Evolutionary conservation across 2,329 filamentous ascomycete species (phyloP), one percentile per base, ranked within the genome.

Genomic region (Aschersonia sp.): DNA sequence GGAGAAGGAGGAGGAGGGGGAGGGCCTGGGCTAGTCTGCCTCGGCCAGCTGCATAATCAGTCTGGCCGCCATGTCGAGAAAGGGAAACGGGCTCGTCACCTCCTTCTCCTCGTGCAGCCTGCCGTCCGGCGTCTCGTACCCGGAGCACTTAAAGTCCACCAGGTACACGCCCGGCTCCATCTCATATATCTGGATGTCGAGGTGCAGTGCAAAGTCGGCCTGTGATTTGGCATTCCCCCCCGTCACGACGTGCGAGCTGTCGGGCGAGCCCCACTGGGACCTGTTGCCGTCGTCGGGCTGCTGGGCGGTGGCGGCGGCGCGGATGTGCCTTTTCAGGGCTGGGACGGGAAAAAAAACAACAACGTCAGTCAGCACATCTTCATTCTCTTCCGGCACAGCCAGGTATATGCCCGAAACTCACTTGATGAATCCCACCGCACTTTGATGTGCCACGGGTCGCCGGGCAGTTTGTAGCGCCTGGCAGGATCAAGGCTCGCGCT

Each of bases 141-240:
- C 92, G 11, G 92, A 89, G 63, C 90, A 97, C 63, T 95, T 97
- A 73, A 98, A 98, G 63, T 98, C 92, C 45, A 98, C 92, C 52
- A 98, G 82, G 64, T 90, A 97, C 54, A 92, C 90, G 48, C 86
- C 84, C 49, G 81, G 80, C 63, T 97, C 90, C 71, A 97, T 88
- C 60, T 88, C 84, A 65, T 95, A 95, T 46, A 95, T 82, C 62
- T 95, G 92, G 53, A 98, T 95, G 54, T 94, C 89, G 62, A 98
- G 80, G 61, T 95, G 92, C 58, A 97, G 84, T 61, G 85, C 90
- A n/a, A 94, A 81, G 48, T 84, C 84, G 53, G 87, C 79, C 46
- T 65, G 68, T 45, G 70, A 67, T 30, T 64, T 64, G 2, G 63
- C 60, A 12, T 64, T 62, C 45, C 65, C 65, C n/a, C 69, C 61